These are phyloP conservation scores for Thelonectria rubi DNA, from an alignment of 2,329 filamentous ascomycete genomes.

Conservation along the genomic window DNA sequence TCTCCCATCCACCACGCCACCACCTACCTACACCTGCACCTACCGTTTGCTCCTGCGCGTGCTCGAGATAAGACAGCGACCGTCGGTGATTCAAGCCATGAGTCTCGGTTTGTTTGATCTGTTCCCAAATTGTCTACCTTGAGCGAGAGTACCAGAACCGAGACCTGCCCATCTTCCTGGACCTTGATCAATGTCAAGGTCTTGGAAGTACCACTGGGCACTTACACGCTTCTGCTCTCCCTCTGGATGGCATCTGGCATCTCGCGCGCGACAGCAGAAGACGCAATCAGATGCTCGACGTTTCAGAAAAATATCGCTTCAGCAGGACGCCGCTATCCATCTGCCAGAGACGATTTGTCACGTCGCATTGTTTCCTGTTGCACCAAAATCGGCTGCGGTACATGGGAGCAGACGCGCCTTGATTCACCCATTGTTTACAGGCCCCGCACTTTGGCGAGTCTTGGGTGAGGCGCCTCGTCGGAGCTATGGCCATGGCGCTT, in stretches of 20 bases:
- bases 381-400: not conserved
- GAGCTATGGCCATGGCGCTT: conserved; percentile 36
- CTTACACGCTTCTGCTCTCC: not conserved
- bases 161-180: too few relatives aligned
- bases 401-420: conserved; percentile 27
- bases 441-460: conserved; percentile 20
- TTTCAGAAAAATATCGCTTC: not conserved
- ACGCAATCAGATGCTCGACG: not conserved
- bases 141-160: not conserved
- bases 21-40: too few relatives aligned
- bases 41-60: not conserved
- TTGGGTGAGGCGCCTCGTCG: conserved; percentile 2
- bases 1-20: not conserved
- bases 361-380: not conserved
- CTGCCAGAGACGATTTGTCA: not conserved
- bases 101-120: not conserved
- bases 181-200: too few relatives aligned
- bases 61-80: not conserved
- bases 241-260: not conserved
- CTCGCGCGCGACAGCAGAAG: not conserved
- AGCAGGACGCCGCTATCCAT: not conserved
- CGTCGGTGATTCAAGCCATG: not conserved
- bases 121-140: not conserved
- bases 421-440: conserved; percentile 28
- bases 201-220: not conserved